A percentile compares a stretch with the other conserved stretches of the same genome.
These are phyloP conservation scores for Trypanosoma scelopori DNA, from an alignment of 208 protist genomes.

Conservation along the genomic window DNA sequence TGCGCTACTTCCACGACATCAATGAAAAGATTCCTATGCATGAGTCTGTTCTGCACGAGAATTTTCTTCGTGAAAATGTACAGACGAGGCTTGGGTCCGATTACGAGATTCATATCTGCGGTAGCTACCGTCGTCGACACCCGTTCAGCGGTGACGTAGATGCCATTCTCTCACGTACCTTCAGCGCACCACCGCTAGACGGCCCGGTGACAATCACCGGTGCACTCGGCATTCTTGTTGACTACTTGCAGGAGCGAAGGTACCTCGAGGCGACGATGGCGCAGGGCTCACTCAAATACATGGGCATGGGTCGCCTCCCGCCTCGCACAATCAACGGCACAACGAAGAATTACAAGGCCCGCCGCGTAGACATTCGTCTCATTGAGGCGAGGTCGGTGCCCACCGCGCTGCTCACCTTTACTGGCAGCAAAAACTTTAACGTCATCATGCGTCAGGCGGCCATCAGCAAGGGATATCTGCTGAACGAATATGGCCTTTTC, in stretches of 20 bases:
- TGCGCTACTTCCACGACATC: constrained; percentile 92
- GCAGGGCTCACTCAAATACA: constrained; percentile 87
- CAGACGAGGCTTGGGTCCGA: constrained; percentile 59
- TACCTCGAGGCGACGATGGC: constrained; percentile 91
- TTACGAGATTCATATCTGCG: constrained; percentile 83
- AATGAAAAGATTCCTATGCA: constrained; percentile 92
- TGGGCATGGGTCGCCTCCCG: constrained; percentile 87
- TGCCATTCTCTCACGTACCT: constrained; percentile 76
- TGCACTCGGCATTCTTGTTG: constrained; percentile 59
- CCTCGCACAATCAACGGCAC: constrained; percentile 69
- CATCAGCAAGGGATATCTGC: constrained; percentile 84
- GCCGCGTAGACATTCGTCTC: constrained; percentile 89
- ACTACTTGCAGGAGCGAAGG: constrained; percentile 53
- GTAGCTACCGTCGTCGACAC: constrained; percentile 85
- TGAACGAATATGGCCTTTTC: constrained; percentile 92
- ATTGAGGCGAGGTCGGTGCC: constrained; percentile 85
- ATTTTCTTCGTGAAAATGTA: constrained; percentile 68
- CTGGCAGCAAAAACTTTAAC: constrained; percentile 93
- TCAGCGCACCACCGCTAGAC: constrained; percentile 49
- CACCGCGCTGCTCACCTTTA: constrained; percentile 92
- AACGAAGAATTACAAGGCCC: constrained; percentile 84
- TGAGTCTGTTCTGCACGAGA: constrained; percentile 86
- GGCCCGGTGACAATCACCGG: constrained; percentile 74
- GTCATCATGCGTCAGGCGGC: constrained; percentile 90
- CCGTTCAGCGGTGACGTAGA: constrained; percentile 88